These are phyloP conservation scores for Celoporthe dispersa DNA, from an alignment of 2,329 filamentous ascomycete species.

Conservation along the genomic window DNA sequence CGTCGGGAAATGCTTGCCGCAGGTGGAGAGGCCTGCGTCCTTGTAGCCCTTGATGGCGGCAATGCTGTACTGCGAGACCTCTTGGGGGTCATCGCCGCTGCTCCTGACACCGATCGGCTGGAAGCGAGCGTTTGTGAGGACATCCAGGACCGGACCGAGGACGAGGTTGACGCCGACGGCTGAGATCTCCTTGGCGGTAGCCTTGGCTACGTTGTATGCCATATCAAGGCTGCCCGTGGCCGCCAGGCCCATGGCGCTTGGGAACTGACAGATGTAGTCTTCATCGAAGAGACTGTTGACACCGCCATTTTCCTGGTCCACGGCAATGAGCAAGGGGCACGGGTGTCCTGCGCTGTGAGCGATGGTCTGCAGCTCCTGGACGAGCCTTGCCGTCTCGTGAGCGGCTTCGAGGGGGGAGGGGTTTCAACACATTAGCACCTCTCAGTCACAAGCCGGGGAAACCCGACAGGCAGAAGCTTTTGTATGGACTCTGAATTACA, in stretches of 20 bases:
- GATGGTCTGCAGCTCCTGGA: slow-evolving; percentile 90
- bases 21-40: slow-evolving; percentile 84
- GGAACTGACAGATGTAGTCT: slow-evolving; percentile 94
- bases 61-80: slow-evolving; percentile 90
- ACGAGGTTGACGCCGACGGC: slow-evolving; percentile 97
- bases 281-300: slow-evolving; percentile 97
- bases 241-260: slow-evolving; percentile 95
- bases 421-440: slow-evolving; percentile 38
- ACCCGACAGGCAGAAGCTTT: slow-evolving; percentile 14
- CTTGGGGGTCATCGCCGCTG: slow-evolving; percentile 89
- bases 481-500: slow-evolving; percentile 52
- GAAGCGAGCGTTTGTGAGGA: slow-evolving; percentile 89
- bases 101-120: slow-evolving; percentile 90
- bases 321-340: slow-evolving; percentile 83
- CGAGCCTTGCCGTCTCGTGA: slow-evolving; percentile 83
- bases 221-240: slow-evolving; percentile 85
- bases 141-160: slow-evolving; percentile 89
- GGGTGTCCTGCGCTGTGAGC: slow-evolving; percentile 89
- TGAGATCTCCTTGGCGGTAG: slow-evolving; percentile 88
- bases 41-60: slow-evolving; percentile 92
- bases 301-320: slow-evolving; percentile 97
- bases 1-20: slow-evolving; percentile 95
- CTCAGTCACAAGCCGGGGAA: slow-evolving; percentile 4
- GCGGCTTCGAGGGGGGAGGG: slow-evolving; percentile 73
- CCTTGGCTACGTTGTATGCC: slow-evolving; percentile 88